Base-by-base conservation (phyloP, 371 early-diverging fungal species). In the Actinomortierella ambigua region DNA sequence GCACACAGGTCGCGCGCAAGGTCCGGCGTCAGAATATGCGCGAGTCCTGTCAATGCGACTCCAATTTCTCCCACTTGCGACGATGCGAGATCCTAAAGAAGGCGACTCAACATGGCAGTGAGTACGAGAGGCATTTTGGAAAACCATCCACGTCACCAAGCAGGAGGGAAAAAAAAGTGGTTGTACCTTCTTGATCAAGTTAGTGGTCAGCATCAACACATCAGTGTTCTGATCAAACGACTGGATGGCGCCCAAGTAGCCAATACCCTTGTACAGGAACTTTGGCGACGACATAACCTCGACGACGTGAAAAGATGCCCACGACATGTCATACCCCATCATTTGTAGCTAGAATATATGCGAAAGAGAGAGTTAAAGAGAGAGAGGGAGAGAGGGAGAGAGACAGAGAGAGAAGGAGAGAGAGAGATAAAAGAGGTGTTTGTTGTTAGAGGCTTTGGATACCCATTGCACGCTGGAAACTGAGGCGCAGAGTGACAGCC, bases 241-340 rank as follows among this genome's bases (percentile, higher is more conserved):
- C 58, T 91, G 88, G 1, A 90, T 80, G 1, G 97, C 98, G 2
- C 97, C 97, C 57, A 94, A 81, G 70, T 98, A 98, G 28, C 97
- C 98, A 22, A 91, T 82, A 26, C 94, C 84, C 75, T 98, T 98
- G 73, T 94, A 88, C 23, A 82, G 69, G 41, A 93, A 88, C 51
- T 92, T 91, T 48, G 92, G 82, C 5, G 94, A 91, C 0, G 96
- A 92, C 97, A 98, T 97, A 50, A 95, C 95, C 75, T 98, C 96
- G n/a, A 98, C 91, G 3, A 97, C 89, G 70, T 97, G 94, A 69
- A 98, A 98, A 0, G 92, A 89, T 0, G 97, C 97, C 97, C 98
- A 98, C 3, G 88, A 86, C 93, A 95, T 95, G 69, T 95, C 95
- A 62, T 96, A 97, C 3, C 98, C 98, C 23, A 95, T 84, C 96